Percentiles rank a stretch among this genome's conserved stretches.
phyloP scores from a whole-genome alignment of 2,329 filamentous ascomycete genomes.

The Zymoseptoria ardabiliae region DNA sequence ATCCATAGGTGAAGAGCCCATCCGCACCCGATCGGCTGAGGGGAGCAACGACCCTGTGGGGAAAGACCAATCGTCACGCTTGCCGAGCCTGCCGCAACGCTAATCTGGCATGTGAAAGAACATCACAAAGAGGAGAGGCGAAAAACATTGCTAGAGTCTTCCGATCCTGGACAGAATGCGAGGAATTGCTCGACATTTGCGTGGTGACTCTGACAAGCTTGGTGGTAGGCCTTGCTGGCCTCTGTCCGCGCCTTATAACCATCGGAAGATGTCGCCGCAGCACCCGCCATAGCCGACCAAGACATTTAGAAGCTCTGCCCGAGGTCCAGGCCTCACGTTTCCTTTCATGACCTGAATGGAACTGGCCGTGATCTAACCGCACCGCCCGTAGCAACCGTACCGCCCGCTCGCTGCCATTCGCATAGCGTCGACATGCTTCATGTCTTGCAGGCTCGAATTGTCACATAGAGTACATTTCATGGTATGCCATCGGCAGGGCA shows the following conservation, averaged over 20 bases:
- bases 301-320: constrained; percentile 5
- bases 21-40: constrained; percentile 5
- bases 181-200: constrained; percentile 3
- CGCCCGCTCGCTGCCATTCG: not conserved
- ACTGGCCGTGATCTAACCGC: not conserved
- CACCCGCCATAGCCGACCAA: constrained; percentile 8
- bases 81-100: not conserved
- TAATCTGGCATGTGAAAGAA: constrained; percentile 2
- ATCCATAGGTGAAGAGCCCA: constrained; percentile 5
- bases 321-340: not conserved
- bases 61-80: constrained; percentile 1
- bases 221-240: not conserved
- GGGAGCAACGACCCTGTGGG: constrained; percentile 1
- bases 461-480: not conserved
- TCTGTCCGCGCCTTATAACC: not conserved
- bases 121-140: constrained; percentile 2
- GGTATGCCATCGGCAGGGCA: too few relatives aligned
- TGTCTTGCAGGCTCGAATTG: not conserved
- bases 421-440: not conserved
- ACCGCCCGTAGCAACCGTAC: not conserved
- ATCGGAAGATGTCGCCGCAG: constrained; percentile 5
- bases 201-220: constrained; percentile 2
- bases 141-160: constrained; percentile 1
- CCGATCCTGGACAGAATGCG: not conserved
- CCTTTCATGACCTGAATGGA: not conserved